Evolutionary conservation across 1,284 basidiomycete species (phyloP).

Genomic region (Malassezia sympodialis): DNA sequence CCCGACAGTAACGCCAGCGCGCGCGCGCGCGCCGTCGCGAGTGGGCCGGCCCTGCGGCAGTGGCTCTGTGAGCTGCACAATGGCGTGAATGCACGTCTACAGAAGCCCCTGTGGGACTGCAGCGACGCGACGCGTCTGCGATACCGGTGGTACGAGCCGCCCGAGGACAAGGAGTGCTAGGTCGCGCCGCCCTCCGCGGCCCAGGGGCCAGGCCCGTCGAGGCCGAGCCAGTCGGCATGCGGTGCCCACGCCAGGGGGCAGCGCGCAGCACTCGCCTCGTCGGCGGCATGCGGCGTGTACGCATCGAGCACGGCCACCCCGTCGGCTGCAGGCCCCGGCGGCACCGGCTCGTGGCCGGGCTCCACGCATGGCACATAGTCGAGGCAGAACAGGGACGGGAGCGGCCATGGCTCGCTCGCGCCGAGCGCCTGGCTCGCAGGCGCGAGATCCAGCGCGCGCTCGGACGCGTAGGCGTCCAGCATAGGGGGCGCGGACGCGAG

Average conservation of each 20-base stretch:
- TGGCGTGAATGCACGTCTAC: constrained; percentile 40
- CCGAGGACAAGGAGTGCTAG: constrained; percentile 30
- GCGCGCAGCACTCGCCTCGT: not conserved
- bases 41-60: constrained; percentile 21
- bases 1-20: constrained; percentile 17
- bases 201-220: not conserved
- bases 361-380: not conserved
- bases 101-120: constrained; percentile 36
- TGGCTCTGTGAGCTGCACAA: constrained; percentile 46
- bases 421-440: not conserved
- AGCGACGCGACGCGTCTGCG: constrained; percentile 23
- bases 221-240: too few relatives aligned
- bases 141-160: constrained; percentile 39
- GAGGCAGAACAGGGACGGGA: not conserved
- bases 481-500: not conserved
- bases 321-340: not conserved
- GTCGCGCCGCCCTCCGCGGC: not conserved
- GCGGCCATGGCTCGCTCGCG: not conserved
- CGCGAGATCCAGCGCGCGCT: too few relatives aligned
- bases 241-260: not conserved
- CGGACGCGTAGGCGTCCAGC: not conserved
- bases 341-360: not conserved
- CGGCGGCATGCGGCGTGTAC: not conserved
- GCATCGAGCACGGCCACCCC: not conserved
- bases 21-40: constrained; percentile 17